Evolutionary conservation across 2,329 filamentous ascomycete genomes (phyloP).

Genomic region (Pseudocercospora eumusae): DNA sequence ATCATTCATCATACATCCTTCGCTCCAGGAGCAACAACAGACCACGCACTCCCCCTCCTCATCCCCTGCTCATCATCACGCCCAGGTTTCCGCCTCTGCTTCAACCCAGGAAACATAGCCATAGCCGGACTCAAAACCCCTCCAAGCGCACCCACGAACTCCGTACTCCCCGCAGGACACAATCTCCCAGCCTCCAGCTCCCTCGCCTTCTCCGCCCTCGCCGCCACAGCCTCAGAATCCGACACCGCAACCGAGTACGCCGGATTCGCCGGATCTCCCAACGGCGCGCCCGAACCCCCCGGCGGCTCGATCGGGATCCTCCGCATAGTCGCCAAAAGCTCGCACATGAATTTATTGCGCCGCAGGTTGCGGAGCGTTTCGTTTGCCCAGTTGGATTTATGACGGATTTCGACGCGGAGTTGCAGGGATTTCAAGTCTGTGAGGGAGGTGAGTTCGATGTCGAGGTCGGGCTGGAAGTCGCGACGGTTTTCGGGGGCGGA

Average conservation of each 20-base stretch:
- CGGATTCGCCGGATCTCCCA: conserved; percentile 66
- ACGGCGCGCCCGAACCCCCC: conserved; percentile 55
- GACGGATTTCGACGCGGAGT: conserved; percentile 38
- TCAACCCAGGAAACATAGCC: conserved; percentile 24
- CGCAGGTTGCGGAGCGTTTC: conserved; percentile 75
- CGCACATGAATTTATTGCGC: conserved; percentile 93
- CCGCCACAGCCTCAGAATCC: conserved; percentile 21
- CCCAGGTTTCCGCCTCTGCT: conserved; percentile 9
- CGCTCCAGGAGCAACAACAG: neutral
- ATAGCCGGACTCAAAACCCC: conserved; percentile 13
- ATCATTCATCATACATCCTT: too few species aligned
- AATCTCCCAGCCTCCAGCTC: conserved; percentile 59
- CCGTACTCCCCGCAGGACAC: conserved; percentile 30
- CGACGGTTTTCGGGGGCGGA: conserved; percentile 38
- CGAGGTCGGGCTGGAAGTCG: conserved; percentile 40
- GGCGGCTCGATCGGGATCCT: conserved; percentile 81
- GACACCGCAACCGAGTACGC: conserved; percentile 56
- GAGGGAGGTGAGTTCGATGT: conserved; percentile 38
- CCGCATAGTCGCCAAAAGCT: conserved; percentile 76
- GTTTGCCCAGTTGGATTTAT: conserved; percentile 56
- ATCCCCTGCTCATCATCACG: conserved; percentile 5
- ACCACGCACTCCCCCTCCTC: conserved; percentile 11
- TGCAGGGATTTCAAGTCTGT: conserved; percentile 39
- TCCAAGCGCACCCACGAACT: conserved; percentile 7
- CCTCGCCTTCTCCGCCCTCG: conserved; percentile 17